These are phyloP conservation scores for Coniferiporia sulphurascens DNA, from an alignment of 1,284 basidiomycete genomes.

Conservation along the genomic window DNA sequence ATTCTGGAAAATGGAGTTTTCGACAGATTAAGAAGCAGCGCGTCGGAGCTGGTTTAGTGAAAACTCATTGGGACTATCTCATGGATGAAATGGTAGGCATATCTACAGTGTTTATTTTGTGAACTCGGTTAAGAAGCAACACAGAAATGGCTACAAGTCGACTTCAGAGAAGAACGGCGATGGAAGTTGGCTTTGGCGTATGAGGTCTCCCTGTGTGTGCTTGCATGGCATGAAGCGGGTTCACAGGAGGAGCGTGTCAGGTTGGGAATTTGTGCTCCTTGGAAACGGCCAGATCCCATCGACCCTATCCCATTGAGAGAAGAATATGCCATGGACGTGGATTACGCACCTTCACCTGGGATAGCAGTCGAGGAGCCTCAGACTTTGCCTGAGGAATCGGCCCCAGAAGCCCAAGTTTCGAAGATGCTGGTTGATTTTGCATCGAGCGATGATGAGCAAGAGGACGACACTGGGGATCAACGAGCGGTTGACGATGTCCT, in stretches of 20 bases:
- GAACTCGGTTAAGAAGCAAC: not conserved
- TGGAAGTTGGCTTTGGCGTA: conserved; percentile 91
- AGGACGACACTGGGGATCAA: conserved; percentile 45
- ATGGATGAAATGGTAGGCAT: conserved; percentile 89
- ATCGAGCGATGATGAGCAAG: conserved; percentile 49
- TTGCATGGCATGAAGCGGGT: conserved; percentile 82
- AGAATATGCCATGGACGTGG: conserved; percentile 5
- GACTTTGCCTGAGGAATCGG: not conserved
- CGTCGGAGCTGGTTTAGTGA: conserved; percentile 70
- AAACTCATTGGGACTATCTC: conserved; percentile 94
- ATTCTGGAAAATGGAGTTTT: conserved; percentile 84
- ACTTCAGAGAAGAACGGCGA: conserved; percentile 89
- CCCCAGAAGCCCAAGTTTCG: not conserved
- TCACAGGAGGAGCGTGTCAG: conserved; percentile 58
- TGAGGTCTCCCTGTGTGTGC: conserved; percentile 78
- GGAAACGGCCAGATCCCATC: conserved; percentile 44
- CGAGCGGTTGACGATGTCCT: conserved; percentile 54
- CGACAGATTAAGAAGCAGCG: conserved; percentile 94
- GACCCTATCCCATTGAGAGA: conserved; percentile 17
- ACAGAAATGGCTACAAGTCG: conserved; percentile 91
- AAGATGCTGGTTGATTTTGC: not conserved
- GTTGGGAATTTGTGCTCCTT: conserved; percentile 66
- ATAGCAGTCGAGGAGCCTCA: not conserved
- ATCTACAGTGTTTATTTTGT: not conserved
- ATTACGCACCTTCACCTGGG: not conserved